Evolutionary conservation across 2,329 filamentous ascomycete genomes (phyloP), one percentile per base, ranked within the genome.

Genomic region (Taxawa tesnikishii): DNA sequence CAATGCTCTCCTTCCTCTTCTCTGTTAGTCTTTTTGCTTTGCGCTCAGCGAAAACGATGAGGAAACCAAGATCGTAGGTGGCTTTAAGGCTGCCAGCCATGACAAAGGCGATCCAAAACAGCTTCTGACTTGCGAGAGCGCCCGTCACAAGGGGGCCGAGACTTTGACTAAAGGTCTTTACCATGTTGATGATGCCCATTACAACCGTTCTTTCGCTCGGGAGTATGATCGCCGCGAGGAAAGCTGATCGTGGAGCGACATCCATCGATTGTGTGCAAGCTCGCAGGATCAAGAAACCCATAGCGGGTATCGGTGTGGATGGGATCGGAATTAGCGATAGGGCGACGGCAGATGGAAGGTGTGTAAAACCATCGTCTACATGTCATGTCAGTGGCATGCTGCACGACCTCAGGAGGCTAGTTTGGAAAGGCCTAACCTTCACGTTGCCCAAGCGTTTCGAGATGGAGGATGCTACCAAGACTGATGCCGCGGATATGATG

Each of bases 261-360:
- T 84, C 79, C 78, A 84, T 83, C 31, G 63, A 73, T 34, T 73
- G 67, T 0, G 69, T 68, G 38, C 69, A 73, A 1, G 76, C 63
- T 6, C 79, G 68, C 10, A 79, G 59, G n/a, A 77, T 51, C 8
- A 83, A 58, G 36, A 83, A 69, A 0, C 62, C 51, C 28, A 81
- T 61, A 1, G 76, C 67, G 4, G 74, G 39, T 8, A 59, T 58
- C 0, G 73, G 55, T 3, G 62, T 58, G 12, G 58, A 51, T 1
- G 75, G 72, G 1, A 76, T 44, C 0, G 73, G 70, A 14, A 83
- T 72, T 11, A 82, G 51, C 11, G 70, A 60, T 11, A 37, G 64
- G 41, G 75, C 75, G 17, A 83, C 54, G 6, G 77, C 63, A 0
- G 76, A 80, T 0, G 79, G 79, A 1, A 83, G 53, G 43, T 79